phyloP scores from a whole-genome alignment of 768 basidiomycete genomes.

The Auricularia cornea region DNA sequence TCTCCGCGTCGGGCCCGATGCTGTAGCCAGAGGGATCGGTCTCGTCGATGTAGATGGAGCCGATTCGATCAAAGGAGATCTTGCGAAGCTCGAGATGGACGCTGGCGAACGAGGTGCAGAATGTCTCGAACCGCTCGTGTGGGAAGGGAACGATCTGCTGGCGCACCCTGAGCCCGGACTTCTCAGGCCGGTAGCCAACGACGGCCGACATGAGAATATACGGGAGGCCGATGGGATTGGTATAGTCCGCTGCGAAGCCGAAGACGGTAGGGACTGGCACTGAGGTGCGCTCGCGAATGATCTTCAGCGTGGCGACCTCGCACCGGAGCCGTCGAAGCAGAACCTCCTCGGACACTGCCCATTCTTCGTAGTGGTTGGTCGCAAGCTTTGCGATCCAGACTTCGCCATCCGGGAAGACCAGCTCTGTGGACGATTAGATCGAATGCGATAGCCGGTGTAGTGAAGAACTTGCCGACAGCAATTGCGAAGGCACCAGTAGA shows the following conservation, averaged over 20 bases:
- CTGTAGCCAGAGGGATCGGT: not conserved
- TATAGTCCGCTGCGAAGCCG: not conserved
- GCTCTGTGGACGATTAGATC: not conserved
- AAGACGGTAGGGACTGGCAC: not conserved
- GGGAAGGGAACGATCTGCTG: not conserved
- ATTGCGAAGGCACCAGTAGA: not conserved
- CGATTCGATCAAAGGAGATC: not conserved
- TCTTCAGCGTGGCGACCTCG: not conserved
- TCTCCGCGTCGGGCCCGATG: not conserved
- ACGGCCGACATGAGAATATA: not conserved
- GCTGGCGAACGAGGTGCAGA: not conserved
- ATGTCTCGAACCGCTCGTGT: not conserved
- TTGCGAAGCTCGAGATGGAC: not conserved
- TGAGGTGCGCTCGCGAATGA: not conserved
- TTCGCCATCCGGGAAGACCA: not conserved
- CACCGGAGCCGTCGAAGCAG: not conserved
- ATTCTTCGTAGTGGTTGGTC: not conserved
- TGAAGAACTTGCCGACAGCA: not conserved
- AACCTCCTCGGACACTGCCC: not conserved
- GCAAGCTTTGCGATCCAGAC: not conserved
- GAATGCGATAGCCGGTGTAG: not conserved
- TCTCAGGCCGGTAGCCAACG: not conserved
- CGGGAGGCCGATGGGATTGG: not conserved
- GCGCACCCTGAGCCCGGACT: not conserved
- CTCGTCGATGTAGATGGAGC: not conserved